Conservation (phyloP, 371 early-diverging fungal species). For the Haplosporangium sp. region DNA sequence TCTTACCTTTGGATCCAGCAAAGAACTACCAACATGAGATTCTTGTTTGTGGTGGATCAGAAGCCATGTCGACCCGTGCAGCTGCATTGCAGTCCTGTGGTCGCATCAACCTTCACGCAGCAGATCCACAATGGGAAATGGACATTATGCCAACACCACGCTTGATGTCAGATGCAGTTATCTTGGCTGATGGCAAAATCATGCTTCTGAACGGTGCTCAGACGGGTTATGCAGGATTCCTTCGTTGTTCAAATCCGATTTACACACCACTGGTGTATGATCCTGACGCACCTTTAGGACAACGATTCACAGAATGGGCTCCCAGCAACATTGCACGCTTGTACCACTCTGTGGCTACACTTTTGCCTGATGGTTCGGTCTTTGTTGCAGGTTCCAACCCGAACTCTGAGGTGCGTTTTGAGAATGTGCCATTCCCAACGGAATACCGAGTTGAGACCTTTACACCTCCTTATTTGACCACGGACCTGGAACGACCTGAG, state of each 20-base stretch:
- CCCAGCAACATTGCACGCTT: slow-evolving; percentile 68
- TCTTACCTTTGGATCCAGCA: slow-evolving; percentile 67
- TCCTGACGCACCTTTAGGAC: slow-evolving; percentile 51
- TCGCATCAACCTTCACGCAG: slow-evolving; percentile 62
- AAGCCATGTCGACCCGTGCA: slow-evolving; percentile 41
- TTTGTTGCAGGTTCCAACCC: slow-evolving; percentile 56
- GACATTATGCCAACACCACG: slow-evolving; percentile 62
- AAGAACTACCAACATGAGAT: slow-evolving; percentile 67
- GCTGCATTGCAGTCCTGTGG: slow-evolving; percentile 64
- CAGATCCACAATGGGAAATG: slow-evolving; percentile 69
- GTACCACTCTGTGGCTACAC: slow-evolving; percentile 72
- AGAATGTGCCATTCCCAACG: slow-evolving; percentile 57
- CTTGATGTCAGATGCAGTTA: slow-evolving; percentile 71
- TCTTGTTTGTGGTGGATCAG: slow-evolving; percentile 68
- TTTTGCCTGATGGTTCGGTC: slow-evolving; percentile 64
- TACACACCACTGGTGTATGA: slow-evolving; percentile 67
- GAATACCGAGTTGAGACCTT: slow-evolving; percentile 71
- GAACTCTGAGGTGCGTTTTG: slow-evolving; percentile 19
- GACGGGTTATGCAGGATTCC: slow-evolving; percentile 69
- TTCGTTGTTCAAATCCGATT: slow-evolving; percentile 59
- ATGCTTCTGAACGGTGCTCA: slow-evolving; percentile 71
- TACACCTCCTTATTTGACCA: slow-evolving; percentile 67
- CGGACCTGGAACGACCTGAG: slow-evolving; percentile 57
- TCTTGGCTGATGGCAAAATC: slow-evolving; percentile 68
- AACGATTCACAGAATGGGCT: slow-evolving; percentile 54